Percentiles rank a stretch among this genome's conserved stretches.
These are phyloP conservation scores for Ricinus communis DNA, from an alignment of 345 rosid genomes.

Conservation along the genomic window DNA sequence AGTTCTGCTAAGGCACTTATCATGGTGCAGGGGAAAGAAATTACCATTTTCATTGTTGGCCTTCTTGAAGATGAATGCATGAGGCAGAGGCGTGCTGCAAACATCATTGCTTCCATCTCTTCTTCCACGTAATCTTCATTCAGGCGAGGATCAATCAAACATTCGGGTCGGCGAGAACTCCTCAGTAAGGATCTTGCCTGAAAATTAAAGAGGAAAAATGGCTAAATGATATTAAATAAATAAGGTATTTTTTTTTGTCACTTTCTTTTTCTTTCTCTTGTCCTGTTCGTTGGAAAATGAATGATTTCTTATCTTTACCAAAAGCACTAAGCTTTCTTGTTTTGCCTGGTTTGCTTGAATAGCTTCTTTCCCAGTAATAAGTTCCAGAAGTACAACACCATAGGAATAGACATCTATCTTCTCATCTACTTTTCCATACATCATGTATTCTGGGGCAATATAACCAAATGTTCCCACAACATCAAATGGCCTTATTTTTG, in stretches of 20 bases:
- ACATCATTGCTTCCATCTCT: conserved; percentile 40
- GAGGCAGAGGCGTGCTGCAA: conserved; percentile 37
- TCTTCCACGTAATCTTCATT: conserved; percentile 29
- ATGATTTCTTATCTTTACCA: conserved; percentile 25
- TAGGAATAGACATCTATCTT: conserved; percentile 46
- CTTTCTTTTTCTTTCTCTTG: too few species aligned
- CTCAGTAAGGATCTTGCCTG: conserved; percentile 38
- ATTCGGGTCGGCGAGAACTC: conserved; percentile 24
- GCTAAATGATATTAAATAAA: too few species aligned
- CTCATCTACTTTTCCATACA: conserved; percentile 45
- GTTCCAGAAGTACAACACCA: conserved; percentile 53
- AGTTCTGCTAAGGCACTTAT: too few species aligned
- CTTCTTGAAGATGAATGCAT: conserved; percentile 36
- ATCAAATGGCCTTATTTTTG: conserved; percentile 22
- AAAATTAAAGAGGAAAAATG: conserved; percentile 13
- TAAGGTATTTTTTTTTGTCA: too few species aligned
- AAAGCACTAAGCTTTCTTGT: conserved; percentile 40
- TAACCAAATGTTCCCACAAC: conserved; percentile 40
- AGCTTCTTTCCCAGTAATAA: conserved; percentile 41
- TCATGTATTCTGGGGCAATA: conserved; percentile 44
- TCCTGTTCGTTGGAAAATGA: neutral
- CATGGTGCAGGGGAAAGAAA: neutral
- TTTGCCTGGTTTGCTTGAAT: conserved; percentile 30
- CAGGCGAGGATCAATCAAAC: conserved; percentile 36
- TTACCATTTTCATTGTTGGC: conserved; percentile 40